Evolutionary conservation across 805 yeast species (phyloP).

Genomic region (Debaryomyces hansenii): DNA sequence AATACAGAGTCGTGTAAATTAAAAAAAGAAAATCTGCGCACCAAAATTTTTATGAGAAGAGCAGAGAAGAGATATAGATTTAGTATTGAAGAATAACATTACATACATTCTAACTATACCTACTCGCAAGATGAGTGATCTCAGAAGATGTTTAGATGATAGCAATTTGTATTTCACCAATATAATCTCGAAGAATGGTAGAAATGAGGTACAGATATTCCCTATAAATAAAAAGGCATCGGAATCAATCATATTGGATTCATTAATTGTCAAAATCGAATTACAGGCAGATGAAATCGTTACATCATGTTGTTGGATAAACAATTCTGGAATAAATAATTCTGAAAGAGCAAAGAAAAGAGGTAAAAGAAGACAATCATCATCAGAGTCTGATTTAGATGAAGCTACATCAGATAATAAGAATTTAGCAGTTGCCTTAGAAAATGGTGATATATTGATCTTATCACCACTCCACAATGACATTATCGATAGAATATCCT

Average conservation of each 20-base stretch:
- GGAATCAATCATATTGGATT: constrained; percentile 13
- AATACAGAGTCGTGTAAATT: constrained; percentile 5
- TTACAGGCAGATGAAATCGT: constrained; percentile 41
- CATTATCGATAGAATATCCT: constrained; percentile 35
- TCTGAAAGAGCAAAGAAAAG: constrained; percentile 9
- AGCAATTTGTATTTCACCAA: constrained; percentile 35
- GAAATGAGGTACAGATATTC: constrained; percentile 47
- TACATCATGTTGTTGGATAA: constrained; percentile 37
- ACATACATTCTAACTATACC: too few relatives aligned
- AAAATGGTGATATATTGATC: constrained; percentile 39
- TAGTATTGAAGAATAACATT: too few relatives aligned
- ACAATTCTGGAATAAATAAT: constrained; percentile 1
- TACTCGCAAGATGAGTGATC: constrained; percentile 4
- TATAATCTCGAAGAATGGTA: constrained; percentile 42
- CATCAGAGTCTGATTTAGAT: constrained; percentile 1
- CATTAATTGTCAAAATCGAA: constrained; percentile 34
- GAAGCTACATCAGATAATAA: constrained; percentile 8
- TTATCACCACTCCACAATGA: constrained; percentile 45
- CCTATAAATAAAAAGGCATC: constrained; percentile 17
- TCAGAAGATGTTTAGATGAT: constrained; percentile 20
- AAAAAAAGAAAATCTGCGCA: constrained; percentile 2
- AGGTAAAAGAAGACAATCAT: constrained; percentile 23
- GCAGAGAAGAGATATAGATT: background rate
- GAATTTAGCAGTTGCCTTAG: constrained; percentile 30
- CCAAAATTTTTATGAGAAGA: constrained; percentile 4